These are phyloP conservation scores for Cryptomeria japonica DNA, from an alignment of 75 land plant genomes.

Conservation along the genomic window DNA sequence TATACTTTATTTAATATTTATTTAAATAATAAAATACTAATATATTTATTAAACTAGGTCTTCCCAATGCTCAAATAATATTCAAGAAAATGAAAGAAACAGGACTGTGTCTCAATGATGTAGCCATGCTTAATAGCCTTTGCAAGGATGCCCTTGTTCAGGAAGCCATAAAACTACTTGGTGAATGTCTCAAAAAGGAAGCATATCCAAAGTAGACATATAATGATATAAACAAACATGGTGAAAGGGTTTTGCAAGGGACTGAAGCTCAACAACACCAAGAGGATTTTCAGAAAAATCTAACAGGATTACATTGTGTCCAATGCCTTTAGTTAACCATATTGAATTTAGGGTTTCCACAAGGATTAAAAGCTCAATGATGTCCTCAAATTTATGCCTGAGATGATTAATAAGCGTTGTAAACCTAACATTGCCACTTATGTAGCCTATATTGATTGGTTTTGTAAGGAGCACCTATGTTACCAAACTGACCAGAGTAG, in stretches of 20 bases:
- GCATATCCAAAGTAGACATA: conserved; percentile 67
- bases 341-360: conserved; percentile 49
- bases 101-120: conserved; percentile 70
- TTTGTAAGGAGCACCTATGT: conserved; percentile 30
- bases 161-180: conserved; percentile 73
- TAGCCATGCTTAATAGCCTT: conserved; percentile 80
- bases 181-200: conserved; percentile 71
- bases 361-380: conserved; percentile 41
- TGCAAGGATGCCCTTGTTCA: conserved; percentile 68
- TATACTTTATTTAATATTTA: too few species aligned
- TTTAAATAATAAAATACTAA: too few species aligned
- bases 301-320: conserved; percentile 44
- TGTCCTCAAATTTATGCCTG: conserved; percentile 34
- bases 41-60: too few species aligned
- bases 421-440: conserved; percentile 57
- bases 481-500: too few species aligned
- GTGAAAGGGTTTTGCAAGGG: conserved; percentile 76
- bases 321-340: conserved; percentile 60
- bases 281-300: conserved; percentile 62
- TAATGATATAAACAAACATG: conserved; percentile 80
- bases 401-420: conserved; percentile 62
- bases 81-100: conserved; percentile 81
- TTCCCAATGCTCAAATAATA: conserved; percentile 45
- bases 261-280: conserved; percentile 43
- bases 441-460: conserved; percentile 39